These are phyloP conservation scores for Sarocladium strictum DNA, from an alignment of 2,329 filamentous ascomycete genomes.

Conservation along the genomic window DNA sequence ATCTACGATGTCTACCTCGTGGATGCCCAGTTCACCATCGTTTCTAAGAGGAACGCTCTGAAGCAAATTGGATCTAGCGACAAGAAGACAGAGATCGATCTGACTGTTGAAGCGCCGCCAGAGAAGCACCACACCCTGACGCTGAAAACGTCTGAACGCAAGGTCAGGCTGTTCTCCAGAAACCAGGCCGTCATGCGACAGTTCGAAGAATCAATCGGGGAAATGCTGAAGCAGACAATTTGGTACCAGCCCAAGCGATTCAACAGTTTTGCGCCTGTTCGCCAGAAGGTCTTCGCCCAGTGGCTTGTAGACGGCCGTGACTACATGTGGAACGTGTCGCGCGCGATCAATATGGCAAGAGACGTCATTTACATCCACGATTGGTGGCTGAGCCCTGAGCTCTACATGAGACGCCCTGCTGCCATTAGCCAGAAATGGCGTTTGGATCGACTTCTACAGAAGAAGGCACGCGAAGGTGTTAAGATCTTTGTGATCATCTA, in stretches of 20 bases:
- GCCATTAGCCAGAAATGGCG: slow-evolving; percentile 98
- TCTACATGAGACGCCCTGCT: slow-evolving; percentile 90
- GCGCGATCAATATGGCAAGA: slow-evolving; percentile 92
- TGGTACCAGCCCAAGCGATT: slow-evolving; percentile 86
- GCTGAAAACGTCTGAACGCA: slow-evolving; percentile 86
- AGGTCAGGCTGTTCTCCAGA: slow-evolving; percentile 82
- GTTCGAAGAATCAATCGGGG: slow-evolving; percentile 86
- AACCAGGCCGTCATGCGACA: slow-evolving; percentile 86
- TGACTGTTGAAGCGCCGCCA: slow-evolving; percentile 29
- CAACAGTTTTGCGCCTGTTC: slow-evolving; percentile 86
- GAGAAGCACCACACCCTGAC: slow-evolving; percentile 77
- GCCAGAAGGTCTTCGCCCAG: slow-evolving; percentile 81
- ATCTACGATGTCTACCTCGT: slow-evolving; percentile 99
- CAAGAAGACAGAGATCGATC: slow-evolving; percentile 43
- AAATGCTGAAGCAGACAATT: slow-evolving; percentile 75
- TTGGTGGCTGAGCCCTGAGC: slow-evolving; percentile 96
- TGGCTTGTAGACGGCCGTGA: slow-evolving; percentile 96
- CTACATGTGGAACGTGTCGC: slow-evolving; percentile 99
- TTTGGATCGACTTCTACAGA: slow-evolving; percentile 84
- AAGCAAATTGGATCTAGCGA: slow-evolving; percentile 52
- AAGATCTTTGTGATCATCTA: slow-evolving; percentile 98
- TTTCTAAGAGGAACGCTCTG: slow-evolving; percentile 61
- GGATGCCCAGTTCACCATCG: slow-evolving; percentile 78
- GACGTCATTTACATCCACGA: slow-evolving; percentile 99
- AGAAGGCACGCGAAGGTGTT: slow-evolving; percentile 89